Base-by-base conservation (phyloP, 2,329 filamentous ascomycete species). In the Neofusicoccum cordaticola region DNA sequence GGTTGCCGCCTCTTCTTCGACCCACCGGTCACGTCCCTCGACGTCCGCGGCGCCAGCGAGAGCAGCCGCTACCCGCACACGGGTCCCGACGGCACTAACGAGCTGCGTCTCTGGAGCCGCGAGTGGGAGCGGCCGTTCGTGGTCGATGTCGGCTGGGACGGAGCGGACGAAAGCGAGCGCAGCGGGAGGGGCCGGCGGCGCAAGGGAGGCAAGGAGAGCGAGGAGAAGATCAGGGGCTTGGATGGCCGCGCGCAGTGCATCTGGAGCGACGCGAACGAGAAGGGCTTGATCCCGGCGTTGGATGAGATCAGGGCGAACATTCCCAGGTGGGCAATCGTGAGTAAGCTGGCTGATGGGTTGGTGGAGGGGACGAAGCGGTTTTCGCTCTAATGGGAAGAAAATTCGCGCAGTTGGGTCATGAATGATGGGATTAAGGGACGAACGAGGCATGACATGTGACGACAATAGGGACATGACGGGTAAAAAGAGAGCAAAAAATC, bases 221-320 rank as follows among this genome's bases (percentile, higher is more conserved):
- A 68, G 68, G 64, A 71, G 13, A 15, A 39, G 31, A n/a, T 45
- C 17, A 57, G 45, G n/a, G 63, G 53, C 1, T 31, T 65, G 35
- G 63, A 65, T 68, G 91, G 93, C 1, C 84, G 80, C 39, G 87
- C 93, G 1, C 83, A 89, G 15, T 98, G 95, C 77, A 81, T 91
- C 37, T 98, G 93, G 93, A 92, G 90, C 71, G 95, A 99, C 79
- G 88, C 86, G 50, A 97, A 97, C 72, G 79, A 81, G 41, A 77
- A 79, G 2, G 89, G 86, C 3, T 83, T 83, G 1, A 93, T 98
- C 53, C 93, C 94, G 0, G 93, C 93, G 0, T 85, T 94, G 60
- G 90, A 95, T 70, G 93, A 98, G 78, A 82, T 91, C 56, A 81
- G 85, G 69, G 85, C 88, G 74, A 97, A 88, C 77, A 84, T 88